Conservation (phyloP, 345 rosid genomes). For the Atalantia buxifolia region DNA sequence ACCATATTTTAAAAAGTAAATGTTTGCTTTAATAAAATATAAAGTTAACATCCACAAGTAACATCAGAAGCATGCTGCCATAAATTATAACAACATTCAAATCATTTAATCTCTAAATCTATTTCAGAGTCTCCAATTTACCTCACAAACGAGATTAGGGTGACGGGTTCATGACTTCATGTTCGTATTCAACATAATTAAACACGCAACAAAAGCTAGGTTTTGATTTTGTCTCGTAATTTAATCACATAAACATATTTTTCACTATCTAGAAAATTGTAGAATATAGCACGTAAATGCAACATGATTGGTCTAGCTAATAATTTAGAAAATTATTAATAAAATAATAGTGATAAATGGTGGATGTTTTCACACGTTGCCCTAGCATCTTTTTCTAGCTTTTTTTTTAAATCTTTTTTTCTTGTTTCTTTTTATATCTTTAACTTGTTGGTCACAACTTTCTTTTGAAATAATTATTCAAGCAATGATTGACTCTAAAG, state of each 20-base stretch:
- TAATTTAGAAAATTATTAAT: neutral
- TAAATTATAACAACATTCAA: neutral
- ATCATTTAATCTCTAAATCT: neutral
- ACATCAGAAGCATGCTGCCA: neutral
- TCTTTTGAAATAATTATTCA: neutral
- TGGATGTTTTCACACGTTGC: neutral
- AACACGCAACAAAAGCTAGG: neutral
- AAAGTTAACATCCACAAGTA: neutral
- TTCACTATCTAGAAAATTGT: neutral
- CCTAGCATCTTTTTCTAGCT: neutral
- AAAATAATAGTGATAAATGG: neutral
- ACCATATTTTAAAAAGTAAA: neutral
- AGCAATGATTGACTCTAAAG: constrained; percentile 8
- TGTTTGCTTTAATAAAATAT: too few relatives aligned
- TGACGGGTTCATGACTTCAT: neutral
- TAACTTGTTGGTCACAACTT: neutral
- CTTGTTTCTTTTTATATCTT: neutral
- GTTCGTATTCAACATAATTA: neutral
- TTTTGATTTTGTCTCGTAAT: neutral
- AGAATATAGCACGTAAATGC: neutral
- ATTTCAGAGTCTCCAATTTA: neutral
- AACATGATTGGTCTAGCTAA: neutral
- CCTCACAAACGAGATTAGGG: neutral
- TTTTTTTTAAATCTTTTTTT: too few relatives aligned
- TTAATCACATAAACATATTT: neutral